phyloP scores from a whole-genome alignment of 1,284 basidiomycete species.

The Psilocybe mexicana region DNA sequence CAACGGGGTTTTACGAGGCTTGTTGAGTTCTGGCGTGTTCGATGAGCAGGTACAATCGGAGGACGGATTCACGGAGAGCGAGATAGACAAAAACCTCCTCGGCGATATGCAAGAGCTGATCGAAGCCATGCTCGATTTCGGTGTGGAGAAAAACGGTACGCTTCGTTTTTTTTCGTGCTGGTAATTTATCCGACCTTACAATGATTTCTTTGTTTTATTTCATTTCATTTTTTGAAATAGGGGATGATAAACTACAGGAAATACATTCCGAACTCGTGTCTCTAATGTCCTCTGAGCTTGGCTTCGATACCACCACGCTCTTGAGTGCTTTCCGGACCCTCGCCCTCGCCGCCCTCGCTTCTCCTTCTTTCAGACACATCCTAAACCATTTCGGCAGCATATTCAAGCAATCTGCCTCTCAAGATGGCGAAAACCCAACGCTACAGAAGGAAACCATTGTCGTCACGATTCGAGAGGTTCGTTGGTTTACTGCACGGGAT shows the following conservation, averaged over 20 bases:
- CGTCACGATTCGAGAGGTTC: slow-evolving; percentile 33
- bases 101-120: slow-evolving; percentile 35
- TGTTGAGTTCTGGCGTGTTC: slow-evolving; percentile 40
- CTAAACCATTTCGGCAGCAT: slow-evolving; percentile 39
- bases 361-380: slow-evolving; percentile 45
- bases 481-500: neutral
- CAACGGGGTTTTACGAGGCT: slow-evolving; percentile 29
- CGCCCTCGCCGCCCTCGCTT: slow-evolving; percentile 39
- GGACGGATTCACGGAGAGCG: slow-evolving; percentile 19
- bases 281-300: slow-evolving; percentile 32
- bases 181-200: neutral
- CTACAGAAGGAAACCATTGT: slow-evolving; percentile 39
- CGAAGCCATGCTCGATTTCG: slow-evolving; percentile 40
- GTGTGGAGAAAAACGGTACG: slow-evolving; percentile 52
- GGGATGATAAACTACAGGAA: slow-evolving; percentile 48
- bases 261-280: slow-evolving; percentile 35
- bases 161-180: neutral
- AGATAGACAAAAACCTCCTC: slow-evolving; percentile 35
- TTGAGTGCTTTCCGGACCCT: slow-evolving; percentile 36
- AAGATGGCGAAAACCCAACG: slow-evolving; percentile 36
- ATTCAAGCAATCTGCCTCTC: slow-evolving; percentile 22
- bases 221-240: slow-evolving; percentile 24
- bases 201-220: too few relatives aligned
- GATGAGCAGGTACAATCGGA: slow-evolving; percentile 11
- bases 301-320: slow-evolving; percentile 35